Base-by-base conservation (phyloP, 1,139 yeast species). In the Casaregolazyma suthepensis region DNA sequence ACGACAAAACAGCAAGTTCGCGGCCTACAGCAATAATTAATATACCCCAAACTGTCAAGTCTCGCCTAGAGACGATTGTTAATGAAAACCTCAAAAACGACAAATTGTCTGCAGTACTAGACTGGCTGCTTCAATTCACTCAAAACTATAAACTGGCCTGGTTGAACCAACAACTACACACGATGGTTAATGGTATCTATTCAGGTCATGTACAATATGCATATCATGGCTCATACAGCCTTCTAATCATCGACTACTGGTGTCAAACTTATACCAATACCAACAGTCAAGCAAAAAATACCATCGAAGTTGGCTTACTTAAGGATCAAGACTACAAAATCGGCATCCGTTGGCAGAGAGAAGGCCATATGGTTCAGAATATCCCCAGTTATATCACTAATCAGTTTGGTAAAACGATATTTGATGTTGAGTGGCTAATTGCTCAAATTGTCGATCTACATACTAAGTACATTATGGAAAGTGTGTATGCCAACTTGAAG, bases 231-330 rank as follows among this genome's bases (percentile, higher is more conserved):
- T 87, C 83, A 42, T 77, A 78, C 55, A 78, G 83, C 46, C 68
- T 80, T 20, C 81, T 89, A 17, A 68, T 80, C 2, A 75, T 89
- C 6, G 80, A 82, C 59, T 88, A 88, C 70, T 87, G 96, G 96
- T 49, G 52, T 43, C 67, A 79, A 73, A 55, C 53, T 26, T 42
- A 20, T 26, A 18, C 52, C 47, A 5, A 29, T 15, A 20, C 48
- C 15, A 37, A 38, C 19, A 20, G 44, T n/a, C 52, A 50, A 15
- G 44, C 48, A 2, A 72, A 77, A 69, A 68, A 81, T 76, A 55
- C 77, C 71, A 77, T 88, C 38, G 88, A 84, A 57, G 78, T 88
- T 55, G 93, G 93, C 0, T 74, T 86, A 19, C 80, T 80, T 59
- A 75, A 71, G 46, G 66, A 72, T 26, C 75, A 81, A 57, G 75